phyloP scores from a whole-genome alignment of 768 basidiomycete species.

The Lentinus brumalis region DNA sequence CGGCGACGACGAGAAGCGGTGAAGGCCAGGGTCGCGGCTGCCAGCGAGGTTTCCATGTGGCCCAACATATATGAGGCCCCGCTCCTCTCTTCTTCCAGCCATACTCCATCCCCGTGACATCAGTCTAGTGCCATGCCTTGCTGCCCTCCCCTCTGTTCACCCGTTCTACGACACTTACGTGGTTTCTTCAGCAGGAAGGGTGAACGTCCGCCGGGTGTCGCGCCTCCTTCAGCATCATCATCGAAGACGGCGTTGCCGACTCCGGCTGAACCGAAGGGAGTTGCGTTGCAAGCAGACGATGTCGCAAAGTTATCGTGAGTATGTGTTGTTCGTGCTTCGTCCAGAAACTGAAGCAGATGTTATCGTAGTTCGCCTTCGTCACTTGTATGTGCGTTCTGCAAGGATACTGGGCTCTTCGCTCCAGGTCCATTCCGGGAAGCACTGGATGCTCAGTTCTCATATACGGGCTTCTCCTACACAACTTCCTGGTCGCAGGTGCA shows the following conservation, averaged over 20 bases:
- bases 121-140: not conserved
- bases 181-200: not conserved
- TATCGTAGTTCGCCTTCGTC: not conserved
- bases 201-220: not conserved
- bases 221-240: not conserved
- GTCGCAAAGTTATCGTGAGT: not conserved
- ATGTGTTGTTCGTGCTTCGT: not conserved
- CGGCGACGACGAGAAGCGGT: not conserved
- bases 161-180: not conserved
- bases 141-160: not conserved
- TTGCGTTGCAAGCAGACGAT: not conserved
- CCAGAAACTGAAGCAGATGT: not conserved
- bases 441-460: not conserved
- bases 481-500: constrained; percentile 7
- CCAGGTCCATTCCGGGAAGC: constrained; percentile 5
- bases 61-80: not conserved
- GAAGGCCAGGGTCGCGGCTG: not conserved
- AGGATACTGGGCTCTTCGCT: constrained; percentile 6
- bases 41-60: constrained; percentile 5
- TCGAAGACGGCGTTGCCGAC: not conserved
- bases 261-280: not conserved
- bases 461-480: not conserved
- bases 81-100: not conserved
- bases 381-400: constrained; percentile 5
- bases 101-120: not conserved